Conservation (phyloP, 106 monocot species). For the Dioscorea zingiberensis region DNA sequence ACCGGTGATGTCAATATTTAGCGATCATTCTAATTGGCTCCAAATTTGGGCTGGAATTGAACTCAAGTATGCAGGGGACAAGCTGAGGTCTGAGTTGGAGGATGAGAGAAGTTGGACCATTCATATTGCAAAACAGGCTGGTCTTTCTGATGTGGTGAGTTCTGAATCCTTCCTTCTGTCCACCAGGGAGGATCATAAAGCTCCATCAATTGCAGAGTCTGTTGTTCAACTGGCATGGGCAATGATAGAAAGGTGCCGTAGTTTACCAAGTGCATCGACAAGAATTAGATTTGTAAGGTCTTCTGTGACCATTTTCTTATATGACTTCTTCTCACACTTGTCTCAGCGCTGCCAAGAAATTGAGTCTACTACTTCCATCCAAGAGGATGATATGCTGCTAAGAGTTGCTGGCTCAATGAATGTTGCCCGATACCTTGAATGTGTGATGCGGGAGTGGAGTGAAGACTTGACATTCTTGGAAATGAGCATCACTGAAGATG, state of each 20-base stretch:
- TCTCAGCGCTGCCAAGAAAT: slow-evolving; percentile 28
- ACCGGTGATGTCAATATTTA: slow-evolving; percentile 43
- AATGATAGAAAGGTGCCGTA: slow-evolving; percentile 52
- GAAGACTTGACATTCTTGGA: slow-evolving; percentile 53
- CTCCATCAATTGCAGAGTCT: slow-evolving; percentile 55
- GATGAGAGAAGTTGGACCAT: slow-evolving; percentile 46
- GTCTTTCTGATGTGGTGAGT: slow-evolving; percentile 6
- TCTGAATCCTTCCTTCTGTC: slow-evolving; percentile 40
- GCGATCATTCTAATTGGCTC: slow-evolving; percentile 51
- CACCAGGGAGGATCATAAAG: slow-evolving; percentile 57
- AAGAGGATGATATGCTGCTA: slow-evolving; percentile 27
- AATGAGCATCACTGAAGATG: slow-evolving; percentile 19
- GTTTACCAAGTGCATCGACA: slow-evolving; percentile 19
- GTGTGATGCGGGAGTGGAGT: slow-evolving; percentile 54
- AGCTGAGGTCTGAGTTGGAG: slow-evolving; percentile 41
- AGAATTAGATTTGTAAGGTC: slow-evolving; percentile 45
- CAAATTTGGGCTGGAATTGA: slow-evolving; percentile 66
- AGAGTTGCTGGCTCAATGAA: slow-evolving; percentile 43
- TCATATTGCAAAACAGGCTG: slow-evolving; percentile 13
- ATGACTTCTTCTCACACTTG: slow-evolving; percentile 43
- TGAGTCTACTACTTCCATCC: slow-evolving; percentile 15
- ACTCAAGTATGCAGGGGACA: slow-evolving; percentile 41
- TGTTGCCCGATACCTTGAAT: slow-evolving; percentile 55
- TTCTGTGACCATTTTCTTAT: slow-evolving; percentile 42
- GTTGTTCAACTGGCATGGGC: slow-evolving; percentile 43